Evolutionary conservation across 2,329 filamentous ascomycete species (phyloP), one percentile per base, ranked within the genome.

Genomic region (Myriangium duriaei): DNA sequence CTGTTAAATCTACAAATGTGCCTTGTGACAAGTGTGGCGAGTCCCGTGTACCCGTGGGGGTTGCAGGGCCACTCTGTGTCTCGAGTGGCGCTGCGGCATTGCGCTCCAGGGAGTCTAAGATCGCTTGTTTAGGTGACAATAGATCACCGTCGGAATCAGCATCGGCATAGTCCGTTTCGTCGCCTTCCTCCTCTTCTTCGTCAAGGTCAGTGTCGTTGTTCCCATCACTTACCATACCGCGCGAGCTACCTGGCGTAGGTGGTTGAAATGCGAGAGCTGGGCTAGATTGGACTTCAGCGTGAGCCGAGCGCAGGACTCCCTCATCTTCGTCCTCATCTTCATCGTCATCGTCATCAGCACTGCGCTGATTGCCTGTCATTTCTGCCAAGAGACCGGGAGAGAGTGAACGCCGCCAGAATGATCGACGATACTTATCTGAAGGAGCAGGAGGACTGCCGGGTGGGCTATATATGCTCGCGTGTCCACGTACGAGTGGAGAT

Each of bases 41-140:
- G 32, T 63, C 59, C 17, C 61, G 49, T 11, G 55, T 58, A 0
- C 62, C 63, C 15, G 56, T 58, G 0, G 62, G 62, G 9, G 62
- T 64, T 2, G 60, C 58, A 16, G 63, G 61, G 0, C 61, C 58
- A 18, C 61, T 64, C 43, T 63, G 61, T 6, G 60, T 62, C 34
- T 55, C 57, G 5, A 29, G 48, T 44, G 15, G 51, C 49, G 42
- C 7, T 7, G 21, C 21, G 7, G n/a, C 7, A n/a, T n/a, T 26
- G n/a, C 54, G 47, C n/a, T 57, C 51, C 21, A 52, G 45, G 19
- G 26, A 45, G 19, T 11, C 44, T 35, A n/a, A n/a, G 7, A 26
- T n/a, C n/a, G 21, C n/a, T n/a, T 26, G 7, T 26, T n/a, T 26
- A 26, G 7, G 7, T 7, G 21, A 26, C 21, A 26, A 7, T 7